Percentiles rank a stretch among this genome's conserved stretches.
Conservation (phyloP, 2,329 filamentous ascomycete species). For the Fusarium chlamydosporum region DNA sequence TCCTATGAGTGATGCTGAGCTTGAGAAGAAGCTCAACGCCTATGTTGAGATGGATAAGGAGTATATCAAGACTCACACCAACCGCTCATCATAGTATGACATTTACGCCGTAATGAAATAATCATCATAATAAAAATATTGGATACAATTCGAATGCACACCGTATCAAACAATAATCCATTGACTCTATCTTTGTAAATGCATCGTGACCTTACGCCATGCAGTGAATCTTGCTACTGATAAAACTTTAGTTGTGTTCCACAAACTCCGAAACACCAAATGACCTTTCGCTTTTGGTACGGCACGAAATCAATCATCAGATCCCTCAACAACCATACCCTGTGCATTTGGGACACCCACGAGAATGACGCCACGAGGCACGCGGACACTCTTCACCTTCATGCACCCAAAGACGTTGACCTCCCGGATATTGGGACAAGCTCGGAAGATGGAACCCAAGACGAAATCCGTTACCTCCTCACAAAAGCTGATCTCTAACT, state of each 20-base stretch:
- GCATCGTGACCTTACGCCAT: slow-evolving; percentile 20
- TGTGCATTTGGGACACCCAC: slow-evolving; percentile 71
- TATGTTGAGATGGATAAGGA: slow-evolving; percentile 56
- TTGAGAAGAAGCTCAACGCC: slow-evolving; percentile 56
- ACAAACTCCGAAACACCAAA: slow-evolving; percentile 23
- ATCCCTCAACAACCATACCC: slow-evolving; percentile 72
- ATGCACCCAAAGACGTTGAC: slow-evolving; percentile 76
- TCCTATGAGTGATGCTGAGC: slow-evolving; percentile 54
- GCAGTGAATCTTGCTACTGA: slow-evolving; percentile 6
- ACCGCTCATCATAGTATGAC: slow-evolving; percentile 15
- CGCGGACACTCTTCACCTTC: slow-evolving; percentile 68
- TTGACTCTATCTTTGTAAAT: slow-evolving; percentile 11
- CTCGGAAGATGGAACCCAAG: slow-evolving; percentile 73
- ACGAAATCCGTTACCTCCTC: slow-evolving; percentile 76
- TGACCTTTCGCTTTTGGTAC: slow-evolving; percentile 6
- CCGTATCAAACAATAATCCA: background rate
- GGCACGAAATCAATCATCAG: slow-evolving; percentile 20
- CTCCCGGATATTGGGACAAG: slow-evolving; percentile 72
- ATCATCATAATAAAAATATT: slow-evolving; percentile 2
- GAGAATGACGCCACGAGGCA: slow-evolving; percentile 69
- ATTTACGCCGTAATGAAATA: slow-evolving; percentile 14
- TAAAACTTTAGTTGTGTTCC: slow-evolving; percentile 1
- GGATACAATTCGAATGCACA: slow-evolving; percentile 12
- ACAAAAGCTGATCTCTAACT: slow-evolving; percentile 84
- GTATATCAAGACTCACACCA: slow-evolving; percentile 45